These are phyloP conservation scores for Ehretia macrophylla DNA, from an alignment of 257 asterid species.

Conservation along the genomic window DNA sequence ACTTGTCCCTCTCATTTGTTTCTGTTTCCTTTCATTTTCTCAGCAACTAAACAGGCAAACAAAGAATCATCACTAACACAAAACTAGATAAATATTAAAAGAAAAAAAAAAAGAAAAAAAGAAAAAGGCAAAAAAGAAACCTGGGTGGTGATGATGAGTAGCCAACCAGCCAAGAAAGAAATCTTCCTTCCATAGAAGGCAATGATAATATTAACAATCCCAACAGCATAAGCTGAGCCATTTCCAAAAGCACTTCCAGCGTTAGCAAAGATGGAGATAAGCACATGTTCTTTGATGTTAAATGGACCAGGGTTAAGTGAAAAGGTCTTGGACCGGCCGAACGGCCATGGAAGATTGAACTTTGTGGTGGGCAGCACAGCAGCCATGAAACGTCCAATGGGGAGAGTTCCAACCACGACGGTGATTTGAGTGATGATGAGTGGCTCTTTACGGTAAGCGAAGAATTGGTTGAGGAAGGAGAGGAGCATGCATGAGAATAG, in stretches of 20 bases:
- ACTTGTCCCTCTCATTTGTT: background rate
- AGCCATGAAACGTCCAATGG: conserved; percentile 78
- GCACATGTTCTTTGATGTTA: conserved; percentile 78
- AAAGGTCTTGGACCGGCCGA: conserved; percentile 39
- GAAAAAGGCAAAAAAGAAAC: conserved; percentile 15
- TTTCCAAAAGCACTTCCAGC: conserved; percentile 74
- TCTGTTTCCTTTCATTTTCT: background rate
- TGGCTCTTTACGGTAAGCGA: conserved; percentile 61
- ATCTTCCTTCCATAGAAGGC: conserved; percentile 59
- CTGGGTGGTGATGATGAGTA: conserved; percentile 76
- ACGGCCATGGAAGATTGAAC: conserved; percentile 42
- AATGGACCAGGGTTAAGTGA: conserved; percentile 83
- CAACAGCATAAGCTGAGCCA: conserved; percentile 78
- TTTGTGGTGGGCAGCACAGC: conserved; percentile 44
- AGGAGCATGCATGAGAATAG: conserved; percentile 57
- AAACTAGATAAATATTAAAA: background rate
- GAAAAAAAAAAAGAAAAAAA: background rate
- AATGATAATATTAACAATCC: conserved; percentile 57
- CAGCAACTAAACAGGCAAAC: background rate
- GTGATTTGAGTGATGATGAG: conserved; percentile 65
- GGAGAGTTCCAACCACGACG: conserved; percentile 57
- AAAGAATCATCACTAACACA: background rate
- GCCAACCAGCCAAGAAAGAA: conserved; percentile 61
- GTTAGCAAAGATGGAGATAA: conserved; percentile 68
- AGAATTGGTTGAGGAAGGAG: conserved; percentile 77